These are phyloP conservation scores for Porogramme epimiltina DNA, from an alignment of 1,284 basidiomycete species.

Conservation along the genomic window DNA sequence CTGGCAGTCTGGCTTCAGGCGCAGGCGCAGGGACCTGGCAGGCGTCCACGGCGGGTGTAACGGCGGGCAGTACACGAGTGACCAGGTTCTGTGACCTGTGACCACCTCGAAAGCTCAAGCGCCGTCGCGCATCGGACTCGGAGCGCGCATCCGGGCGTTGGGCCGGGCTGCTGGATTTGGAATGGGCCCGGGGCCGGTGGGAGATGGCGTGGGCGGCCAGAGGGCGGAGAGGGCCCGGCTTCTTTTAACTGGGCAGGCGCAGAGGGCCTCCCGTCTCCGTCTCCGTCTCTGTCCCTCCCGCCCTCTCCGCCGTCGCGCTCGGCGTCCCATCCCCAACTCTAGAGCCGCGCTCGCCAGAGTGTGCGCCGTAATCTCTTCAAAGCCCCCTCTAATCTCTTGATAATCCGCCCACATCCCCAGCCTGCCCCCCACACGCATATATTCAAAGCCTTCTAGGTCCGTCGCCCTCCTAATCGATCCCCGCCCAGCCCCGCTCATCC, in stretches of 20 bases:
- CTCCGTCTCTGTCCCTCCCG: slow-evolving; percentile 1
- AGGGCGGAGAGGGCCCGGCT: background rate
- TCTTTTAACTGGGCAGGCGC: background rate
- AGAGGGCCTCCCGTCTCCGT: background rate
- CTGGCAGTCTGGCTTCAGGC: too few relatives aligned
- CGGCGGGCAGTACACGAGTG: too few relatives aligned
- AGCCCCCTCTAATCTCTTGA: slow-evolving; percentile 1
- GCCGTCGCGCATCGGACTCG: background rate
- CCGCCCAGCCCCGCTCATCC: background rate
- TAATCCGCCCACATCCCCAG: background rate
- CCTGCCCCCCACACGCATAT: background rate
- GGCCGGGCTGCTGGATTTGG: background rate
- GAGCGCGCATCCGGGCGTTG: background rate
- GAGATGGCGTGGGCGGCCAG: background rate
- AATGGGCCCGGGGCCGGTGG: background rate
- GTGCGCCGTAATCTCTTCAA: slow-evolving; percentile 10
- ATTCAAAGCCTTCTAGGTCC: slow-evolving; percentile 1
- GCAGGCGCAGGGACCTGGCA: too few relatives aligned
- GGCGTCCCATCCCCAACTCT: slow-evolving; percentile 3
- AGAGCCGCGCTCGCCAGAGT: slow-evolving; percentile 10
- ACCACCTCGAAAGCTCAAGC: too few relatives aligned
- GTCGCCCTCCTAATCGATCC: slow-evolving; percentile 2
- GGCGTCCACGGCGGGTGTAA: too few relatives aligned
- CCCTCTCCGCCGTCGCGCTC: slow-evolving; percentile 2
- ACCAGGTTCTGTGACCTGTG: too few relatives aligned